Conservation (phyloP, 2,329 filamentous ascomycete species). For the Cercospora beticola region DNA sequence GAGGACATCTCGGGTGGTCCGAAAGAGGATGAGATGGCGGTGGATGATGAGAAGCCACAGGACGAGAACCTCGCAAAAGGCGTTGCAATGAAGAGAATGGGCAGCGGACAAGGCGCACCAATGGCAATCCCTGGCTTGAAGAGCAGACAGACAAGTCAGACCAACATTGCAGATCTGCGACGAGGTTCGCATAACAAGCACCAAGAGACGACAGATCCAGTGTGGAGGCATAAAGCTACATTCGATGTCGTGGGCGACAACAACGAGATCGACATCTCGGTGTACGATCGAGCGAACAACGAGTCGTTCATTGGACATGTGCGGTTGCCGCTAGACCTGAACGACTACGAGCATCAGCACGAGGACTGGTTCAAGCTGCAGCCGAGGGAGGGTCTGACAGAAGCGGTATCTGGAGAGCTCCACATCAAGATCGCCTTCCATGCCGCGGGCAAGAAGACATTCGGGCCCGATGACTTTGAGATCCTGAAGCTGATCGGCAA, state of each 20-base stretch:
- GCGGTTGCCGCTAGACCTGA: conserved; percentile 69
- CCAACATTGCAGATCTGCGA: conserved; percentile 68
- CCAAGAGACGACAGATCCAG: conserved; percentile 74
- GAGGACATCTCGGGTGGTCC: conserved; percentile 92
- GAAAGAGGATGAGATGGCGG: conserved; percentile 56
- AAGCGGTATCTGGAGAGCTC: conserved; percentile 77
- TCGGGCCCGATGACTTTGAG: conserved; percentile 92
- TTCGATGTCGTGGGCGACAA: conserved; percentile 95
- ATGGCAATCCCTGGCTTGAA: conserved; percentile 92
- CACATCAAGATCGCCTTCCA: conserved; percentile 85
- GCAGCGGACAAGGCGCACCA: conserved; percentile 76
- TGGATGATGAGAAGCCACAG: conserved; percentile 38
- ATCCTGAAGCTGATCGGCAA: conserved; percentile 96
- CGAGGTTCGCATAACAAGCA: conserved; percentile 52
- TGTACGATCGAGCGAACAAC: conserved; percentile 82
- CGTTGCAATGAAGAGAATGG: conserved; percentile 56
- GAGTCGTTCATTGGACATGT: conserved; percentile 93
- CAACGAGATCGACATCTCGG: conserved; percentile 85
- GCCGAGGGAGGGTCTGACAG: conserved; percentile 75
- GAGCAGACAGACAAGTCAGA: conserved; percentile 94
- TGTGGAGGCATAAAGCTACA: conserved; percentile 91
- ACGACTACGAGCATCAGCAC: conserved; percentile 68
- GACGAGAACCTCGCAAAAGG: conserved; percentile 57
- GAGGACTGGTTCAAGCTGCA: conserved; percentile 84
- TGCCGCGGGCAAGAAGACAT: conserved; percentile 82